Base-by-base conservation (phyloP, 1,284 basidiomycete genomes). In the Kwoniella shivajii region DNA sequence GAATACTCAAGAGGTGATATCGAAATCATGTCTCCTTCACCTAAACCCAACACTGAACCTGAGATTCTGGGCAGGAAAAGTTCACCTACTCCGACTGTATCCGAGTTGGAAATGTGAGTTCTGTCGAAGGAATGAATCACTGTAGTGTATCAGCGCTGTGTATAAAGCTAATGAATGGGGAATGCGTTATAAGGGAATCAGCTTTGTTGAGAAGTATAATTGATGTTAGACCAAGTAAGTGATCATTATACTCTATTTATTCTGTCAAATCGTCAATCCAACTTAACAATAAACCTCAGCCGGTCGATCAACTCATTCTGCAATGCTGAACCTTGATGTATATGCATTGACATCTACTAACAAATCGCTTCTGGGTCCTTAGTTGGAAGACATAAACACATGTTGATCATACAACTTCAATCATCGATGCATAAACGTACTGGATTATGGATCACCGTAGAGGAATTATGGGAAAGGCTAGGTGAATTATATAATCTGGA, bases 391-490 rank as follows among this genome's bases (percentile, higher is more conserved):
- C 63, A 73, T 57, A 74, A 69, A 45, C 69, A 76, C 50, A 39
- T 73, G 33, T 52, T 69, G 30, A 68, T 76, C 27, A 66, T 76
- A 5, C 63, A 66, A 29, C 63, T 76, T 1, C 74, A 74, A 50
- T 46, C 54, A 6, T 63, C 64, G 42, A 61, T 76, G 34, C 65
- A 71, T 38, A 49, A 59, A 20, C 61, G 72, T 22, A 73, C 72
- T 9, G 64, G 67, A 5, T 36, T 64, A 3, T 66, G 60, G 68
- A 56, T 92, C 31, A 75, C 84, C 24, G 74, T 86, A 4, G 83
- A 85, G 18, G 83, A 82, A 36, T 81, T 93, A 24, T 92, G 89
- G 90, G 76, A 80, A 48, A 90, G 91, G 71, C 77, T 93, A 43
- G 81, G 80, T 51, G 80, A 73, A 10, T 86, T 86, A 66, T 93